Evolutionary conservation across 2,329 filamentous ascomycete species (phyloP).

Genomic region (Xylariaceae sp.): DNA sequence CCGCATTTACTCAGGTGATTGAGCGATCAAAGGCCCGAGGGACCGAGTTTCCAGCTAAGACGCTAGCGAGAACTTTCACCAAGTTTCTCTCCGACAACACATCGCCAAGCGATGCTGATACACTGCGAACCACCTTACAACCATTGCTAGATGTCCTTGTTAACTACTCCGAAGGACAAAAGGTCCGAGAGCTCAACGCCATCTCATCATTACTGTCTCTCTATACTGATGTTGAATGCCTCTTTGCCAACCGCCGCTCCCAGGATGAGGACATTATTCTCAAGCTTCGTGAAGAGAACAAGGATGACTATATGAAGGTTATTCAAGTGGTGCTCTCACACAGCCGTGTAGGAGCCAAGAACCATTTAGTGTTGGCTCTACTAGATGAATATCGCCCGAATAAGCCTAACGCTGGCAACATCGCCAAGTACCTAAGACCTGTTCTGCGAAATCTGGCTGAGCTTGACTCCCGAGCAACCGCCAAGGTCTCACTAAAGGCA

Average conservation of each 20-base stretch:
- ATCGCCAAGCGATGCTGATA: constrained; percentile 70
- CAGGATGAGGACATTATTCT: constrained; percentile 95
- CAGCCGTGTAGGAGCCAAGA: constrained; percentile 91
- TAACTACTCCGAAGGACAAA: constrained; percentile 84
- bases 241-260: constrained; percentile 83
- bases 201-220: constrained; percentile 79
- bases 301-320: constrained; percentile 85
- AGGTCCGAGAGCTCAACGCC: constrained; percentile 84
- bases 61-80: constrained; percentile 79
- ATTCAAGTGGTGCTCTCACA: constrained; percentile 92
- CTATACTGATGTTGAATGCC: constrained; percentile 82
- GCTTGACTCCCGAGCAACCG: constrained; percentile 81
- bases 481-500: constrained; percentile 96
- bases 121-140: constrained; percentile 73
- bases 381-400: constrained; percentile 95
- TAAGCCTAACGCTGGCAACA: constrained; percentile 85
- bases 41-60: constrained; percentile 89
- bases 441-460: constrained; percentile 87
- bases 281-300: constrained; percentile 93
- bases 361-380: constrained; percentile 88
- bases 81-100: constrained; percentile 92
- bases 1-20: constrained; percentile 81
- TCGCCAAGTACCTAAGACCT: constrained; percentile 85
- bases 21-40: constrained; percentile 80
- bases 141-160: constrained; percentile 81